Percentiles rank a stretch among this genome's conserved stretches.
phyloP scores from a whole-genome alignment of 495 filamentous ascomycete genomes.

The Penicillium salamii region DNA sequence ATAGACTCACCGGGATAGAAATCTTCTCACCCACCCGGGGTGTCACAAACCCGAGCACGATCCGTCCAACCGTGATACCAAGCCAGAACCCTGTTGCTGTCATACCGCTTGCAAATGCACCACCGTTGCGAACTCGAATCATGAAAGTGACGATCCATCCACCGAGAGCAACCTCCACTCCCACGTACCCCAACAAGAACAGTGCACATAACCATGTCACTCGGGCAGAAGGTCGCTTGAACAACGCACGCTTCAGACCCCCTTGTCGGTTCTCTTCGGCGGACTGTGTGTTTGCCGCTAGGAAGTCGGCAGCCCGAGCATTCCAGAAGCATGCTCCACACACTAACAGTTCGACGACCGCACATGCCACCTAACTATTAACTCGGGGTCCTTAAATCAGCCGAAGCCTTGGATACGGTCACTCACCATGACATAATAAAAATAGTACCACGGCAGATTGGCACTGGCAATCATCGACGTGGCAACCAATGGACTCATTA shows the following conservation, averaged over 20 bases:
- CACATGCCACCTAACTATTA: constrained; percentile 52
- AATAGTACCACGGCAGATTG: constrained; percentile 52
- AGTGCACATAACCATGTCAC: constrained; percentile 75
- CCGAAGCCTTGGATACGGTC: not conserved
- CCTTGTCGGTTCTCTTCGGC: constrained; percentile 37
- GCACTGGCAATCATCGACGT: constrained; percentile 54
- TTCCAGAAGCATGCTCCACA: constrained; percentile 63
- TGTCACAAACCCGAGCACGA: constrained; percentile 62
- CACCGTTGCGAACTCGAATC: constrained; percentile 55
- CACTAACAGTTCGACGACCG: constrained; percentile 56
- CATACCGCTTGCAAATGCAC: constrained; percentile 57
- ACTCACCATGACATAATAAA: constrained; percentile 61
- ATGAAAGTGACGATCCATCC: constrained; percentile 69
- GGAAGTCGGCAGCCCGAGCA: constrained; percentile 60
- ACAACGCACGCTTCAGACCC: constrained; percentile 55
- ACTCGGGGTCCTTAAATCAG: not conserved
- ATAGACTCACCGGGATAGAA: constrained; percentile 48
- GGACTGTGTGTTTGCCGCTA: constrained; percentile 37
- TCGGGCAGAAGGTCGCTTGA: constrained; percentile 37
- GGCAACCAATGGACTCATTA: constrained; percentile 54
- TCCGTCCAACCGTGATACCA: constrained; percentile 58
- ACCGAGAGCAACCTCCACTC: constrained; percentile 80
- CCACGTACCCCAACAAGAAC: constrained; percentile 79
- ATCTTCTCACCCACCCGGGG: constrained; percentile 58
- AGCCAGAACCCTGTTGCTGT: constrained; percentile 66